These are phyloP conservation scores for Acanthochlamys bracteata DNA, from an alignment of 106 monocot species.

Conservation along the genomic window DNA sequence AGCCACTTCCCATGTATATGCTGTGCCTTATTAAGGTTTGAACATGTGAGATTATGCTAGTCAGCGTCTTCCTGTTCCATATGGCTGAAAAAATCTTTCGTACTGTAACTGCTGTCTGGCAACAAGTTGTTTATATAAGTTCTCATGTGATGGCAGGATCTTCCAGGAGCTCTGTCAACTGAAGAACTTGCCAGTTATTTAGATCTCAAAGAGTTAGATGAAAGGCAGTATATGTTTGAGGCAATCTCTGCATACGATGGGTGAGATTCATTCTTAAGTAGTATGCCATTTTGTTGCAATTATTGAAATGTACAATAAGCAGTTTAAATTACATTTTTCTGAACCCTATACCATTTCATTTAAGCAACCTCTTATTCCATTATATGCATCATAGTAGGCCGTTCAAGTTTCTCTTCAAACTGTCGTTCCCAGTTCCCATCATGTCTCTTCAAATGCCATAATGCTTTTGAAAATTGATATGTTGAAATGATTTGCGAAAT, in stretches of 20 bases:
- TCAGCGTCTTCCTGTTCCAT: too few relatives aligned
- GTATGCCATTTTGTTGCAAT: background rate
- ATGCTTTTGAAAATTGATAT: too few relatives aligned
- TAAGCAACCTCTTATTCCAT: background rate
- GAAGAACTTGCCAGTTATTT: conserved; percentile 87
- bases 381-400: background rate
- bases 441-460: too few relatives aligned
- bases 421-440: too few relatives aligned
- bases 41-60: too few relatives aligned
- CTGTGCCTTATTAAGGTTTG: too few relatives aligned
- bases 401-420: too few relatives aligned
- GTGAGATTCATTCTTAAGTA: conserved; percentile 30
- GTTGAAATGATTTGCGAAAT: too few relatives aligned
- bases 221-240: conserved; percentile 65
- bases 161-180: conserved; percentile 55
- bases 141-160: conserved; percentile 63
- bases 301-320: background rate
- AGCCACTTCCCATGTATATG: too few relatives aligned
- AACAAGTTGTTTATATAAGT: too few relatives aligned
- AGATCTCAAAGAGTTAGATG: conserved; percentile 88
- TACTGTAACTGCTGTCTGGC: too few relatives aligned
- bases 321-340: background rate
- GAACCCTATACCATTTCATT: background rate
- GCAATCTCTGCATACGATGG: conserved; percentile 78
- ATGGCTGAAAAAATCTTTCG: too few relatives aligned